Evolutionary conservation across 1,284 basidiomycete species (phyloP).

Genomic region (Amylostereum chailletii): DNA sequence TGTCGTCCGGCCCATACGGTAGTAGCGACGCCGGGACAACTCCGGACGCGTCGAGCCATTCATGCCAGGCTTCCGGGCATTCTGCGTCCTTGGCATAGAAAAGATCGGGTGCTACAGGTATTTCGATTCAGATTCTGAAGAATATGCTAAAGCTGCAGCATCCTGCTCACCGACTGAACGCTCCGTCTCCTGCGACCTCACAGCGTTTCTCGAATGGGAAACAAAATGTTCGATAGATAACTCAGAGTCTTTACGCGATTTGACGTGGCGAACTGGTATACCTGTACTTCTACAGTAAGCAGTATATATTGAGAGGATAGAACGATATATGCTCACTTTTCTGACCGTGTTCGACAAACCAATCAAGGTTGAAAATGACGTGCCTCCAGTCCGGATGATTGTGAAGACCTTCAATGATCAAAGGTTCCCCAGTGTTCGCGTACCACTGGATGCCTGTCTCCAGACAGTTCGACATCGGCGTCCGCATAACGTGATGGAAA

Average conservation of each 20-base stretch:
- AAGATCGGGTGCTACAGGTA: slow-evolving; percentile 13
- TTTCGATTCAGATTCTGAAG: no score
- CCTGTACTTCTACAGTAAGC: no score
- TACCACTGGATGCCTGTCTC: slow-evolving; percentile 25
- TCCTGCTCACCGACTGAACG: no score
- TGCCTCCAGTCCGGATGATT: slow-evolving; percentile 42
- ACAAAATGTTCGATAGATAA: slow-evolving; percentile 18
- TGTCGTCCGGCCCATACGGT: slow-evolving; percentile 41
- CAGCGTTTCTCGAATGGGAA: no score
- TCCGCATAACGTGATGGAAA: no score
- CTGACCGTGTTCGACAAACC: slow-evolving; percentile 24
- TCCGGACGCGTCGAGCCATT: slow-evolving; percentile 40
- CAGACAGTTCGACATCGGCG: no score
- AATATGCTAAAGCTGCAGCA: no score
- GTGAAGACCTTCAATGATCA: slow-evolving; percentile 55
- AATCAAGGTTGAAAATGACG: slow-evolving; percentile 44
- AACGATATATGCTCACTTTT: slow-evolving; percentile 21
- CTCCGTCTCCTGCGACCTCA: no score
- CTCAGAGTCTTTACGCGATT: slow-evolving; percentile 17
- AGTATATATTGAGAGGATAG: not conserved
- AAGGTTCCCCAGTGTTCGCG: slow-evolving; percentile 43
- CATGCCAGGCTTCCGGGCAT: slow-evolving; percentile 54
- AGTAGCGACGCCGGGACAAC: slow-evolving; percentile 43
- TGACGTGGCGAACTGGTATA: slow-evolving; percentile 16
- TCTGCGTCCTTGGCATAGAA: slow-evolving; percentile 68